Percentiles rank a stretch among this genome's conserved stretches.
These are phyloP conservation scores for Pinguiococcus pyrenoidosus DNA, from an alignment of 108 stramenopile genomes.

Conservation along the genomic window DNA sequence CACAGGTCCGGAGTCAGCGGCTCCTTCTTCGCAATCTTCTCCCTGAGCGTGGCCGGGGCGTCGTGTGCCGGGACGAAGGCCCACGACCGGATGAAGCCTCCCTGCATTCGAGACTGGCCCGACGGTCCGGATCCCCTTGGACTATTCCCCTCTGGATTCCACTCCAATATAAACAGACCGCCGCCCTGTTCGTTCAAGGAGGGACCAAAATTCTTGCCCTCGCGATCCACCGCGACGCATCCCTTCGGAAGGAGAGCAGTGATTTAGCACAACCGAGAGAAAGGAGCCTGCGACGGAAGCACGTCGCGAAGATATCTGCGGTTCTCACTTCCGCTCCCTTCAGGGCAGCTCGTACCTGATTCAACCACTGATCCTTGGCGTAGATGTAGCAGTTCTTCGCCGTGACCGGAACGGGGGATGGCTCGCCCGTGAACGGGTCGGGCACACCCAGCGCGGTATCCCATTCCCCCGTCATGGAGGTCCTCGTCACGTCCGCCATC, in stretches of 20 bases:
- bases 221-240: constrained; percentile 56
- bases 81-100: constrained; percentile 77
- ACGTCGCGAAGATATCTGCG: too few relatives aligned
- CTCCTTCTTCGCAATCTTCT: neutral
- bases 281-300: too few relatives aligned
- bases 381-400: constrained; percentile 67
- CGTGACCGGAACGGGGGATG: constrained; percentile 25
- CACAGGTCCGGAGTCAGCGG: constrained; percentile 43
- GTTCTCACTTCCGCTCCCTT: too few relatives aligned
- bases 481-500: constrained; percentile 50
- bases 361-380: constrained; percentile 81
- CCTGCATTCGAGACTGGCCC: too few relatives aligned
- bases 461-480: neutral
- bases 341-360: too few relatives aligned
- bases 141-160: too few relatives aligned
- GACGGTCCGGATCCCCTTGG: constrained; percentile 57
- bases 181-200: constrained; percentile 69
- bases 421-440: constrained; percentile 45
- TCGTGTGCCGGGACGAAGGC: constrained; percentile 32
- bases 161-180: constrained; percentile 67
- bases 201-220: constrained; percentile 50
- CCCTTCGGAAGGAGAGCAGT: too few relatives aligned
- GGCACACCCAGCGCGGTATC: constrained; percentile 61
- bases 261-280: too few relatives aligned
- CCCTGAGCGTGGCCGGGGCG: neutral